Evolutionary conservation across 176 grass and related monocot species (phyloP).

Genomic region (Miscanthus lutarioriparius): DNA sequence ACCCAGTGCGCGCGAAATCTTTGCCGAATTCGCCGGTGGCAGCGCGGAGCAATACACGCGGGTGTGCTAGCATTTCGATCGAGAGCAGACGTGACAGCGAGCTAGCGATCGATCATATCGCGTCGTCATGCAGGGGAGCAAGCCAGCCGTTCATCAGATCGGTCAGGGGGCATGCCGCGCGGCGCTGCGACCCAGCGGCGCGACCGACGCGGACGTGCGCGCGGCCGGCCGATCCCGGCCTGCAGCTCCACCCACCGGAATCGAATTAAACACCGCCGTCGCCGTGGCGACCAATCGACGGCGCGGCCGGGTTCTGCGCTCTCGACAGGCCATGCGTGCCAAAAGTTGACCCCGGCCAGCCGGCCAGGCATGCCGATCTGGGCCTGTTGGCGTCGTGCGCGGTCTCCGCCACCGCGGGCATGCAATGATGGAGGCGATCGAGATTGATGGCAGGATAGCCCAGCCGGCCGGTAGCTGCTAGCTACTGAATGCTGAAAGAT

Average conservation of each 20-base stretch:
- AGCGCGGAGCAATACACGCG: neutral
- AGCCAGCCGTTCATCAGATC: neutral
- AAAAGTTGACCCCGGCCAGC: neutral
- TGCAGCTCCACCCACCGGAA: slow-evolving; percentile 28
- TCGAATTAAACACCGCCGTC: neutral
- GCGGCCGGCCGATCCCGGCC: neutral
- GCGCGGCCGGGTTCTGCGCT: neutral
- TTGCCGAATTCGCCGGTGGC: too few relatives aligned
- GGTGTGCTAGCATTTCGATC: neutral
- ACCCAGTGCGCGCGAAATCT: neutral
- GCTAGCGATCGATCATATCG: neutral
- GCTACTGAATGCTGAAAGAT: neutral
- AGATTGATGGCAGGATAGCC: too few relatives aligned
- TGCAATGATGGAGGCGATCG: neutral
- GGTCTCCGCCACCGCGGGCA: slow-evolving; percentile 20
- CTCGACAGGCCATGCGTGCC: neutral
- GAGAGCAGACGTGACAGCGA: neutral
- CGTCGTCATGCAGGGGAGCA: neutral
- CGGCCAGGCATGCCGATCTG: neutral
- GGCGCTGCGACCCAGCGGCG: slow-evolving; percentile 14
- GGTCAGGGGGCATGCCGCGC: slow-evolving; percentile 1
- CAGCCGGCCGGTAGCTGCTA: neutral
- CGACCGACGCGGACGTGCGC: slow-evolving; percentile 5
- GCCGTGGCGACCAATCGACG: neutral
- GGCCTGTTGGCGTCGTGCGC: neutral